phyloP scores from a whole-genome alignment of 2,329 filamentous ascomycete species.

The Monosporascus sp. region DNA sequence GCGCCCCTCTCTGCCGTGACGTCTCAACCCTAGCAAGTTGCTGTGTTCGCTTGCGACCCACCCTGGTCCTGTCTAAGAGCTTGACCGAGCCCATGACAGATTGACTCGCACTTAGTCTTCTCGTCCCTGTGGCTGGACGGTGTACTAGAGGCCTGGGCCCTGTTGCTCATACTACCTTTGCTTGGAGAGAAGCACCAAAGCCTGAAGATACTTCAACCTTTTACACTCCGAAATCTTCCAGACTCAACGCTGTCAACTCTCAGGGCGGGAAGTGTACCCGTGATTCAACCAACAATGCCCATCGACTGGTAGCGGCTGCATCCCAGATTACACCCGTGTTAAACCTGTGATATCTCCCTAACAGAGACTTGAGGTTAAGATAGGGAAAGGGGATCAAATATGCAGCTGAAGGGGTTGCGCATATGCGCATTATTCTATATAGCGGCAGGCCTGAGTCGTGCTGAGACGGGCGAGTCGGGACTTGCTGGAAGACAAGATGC shows the following conservation, averaged over 20 bases:
- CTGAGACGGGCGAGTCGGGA: slow-evolving; percentile 28
- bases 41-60: not conserved
- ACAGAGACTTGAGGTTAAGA: not conserved
- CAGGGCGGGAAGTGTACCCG: not conserved
- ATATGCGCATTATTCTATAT: slow-evolving; percentile 36
- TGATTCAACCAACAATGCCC: slow-evolving; percentile 6
- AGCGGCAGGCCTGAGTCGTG: slow-evolving; percentile 32
- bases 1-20: slow-evolving; percentile 14
- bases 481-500: slow-evolving; percentile 31
- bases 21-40: slow-evolving; percentile 3
- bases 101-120: not conserved
- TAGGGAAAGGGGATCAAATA: slow-evolving; percentile 10
- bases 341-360: not conserved
- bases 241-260: not conserved
- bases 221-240: not conserved
- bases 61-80: slow-evolving; percentile 2
- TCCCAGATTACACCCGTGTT: slow-evolving; percentile 1
- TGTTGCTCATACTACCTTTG: too few relatives aligned
- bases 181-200: not conserved
- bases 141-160: too few relatives aligned
- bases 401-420: slow-evolving; percentile 29
- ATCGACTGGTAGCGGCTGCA: slow-evolving; percentile 8
- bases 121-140: not conserved
- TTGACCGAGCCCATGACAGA: not conserved
- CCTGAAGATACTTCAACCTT: not conserved